Evolutionary conservation across 1,139 yeast genomes (phyloP), one percentile per base, ranked within the genome.

Genomic region (Candida sanyaensis): DNA sequence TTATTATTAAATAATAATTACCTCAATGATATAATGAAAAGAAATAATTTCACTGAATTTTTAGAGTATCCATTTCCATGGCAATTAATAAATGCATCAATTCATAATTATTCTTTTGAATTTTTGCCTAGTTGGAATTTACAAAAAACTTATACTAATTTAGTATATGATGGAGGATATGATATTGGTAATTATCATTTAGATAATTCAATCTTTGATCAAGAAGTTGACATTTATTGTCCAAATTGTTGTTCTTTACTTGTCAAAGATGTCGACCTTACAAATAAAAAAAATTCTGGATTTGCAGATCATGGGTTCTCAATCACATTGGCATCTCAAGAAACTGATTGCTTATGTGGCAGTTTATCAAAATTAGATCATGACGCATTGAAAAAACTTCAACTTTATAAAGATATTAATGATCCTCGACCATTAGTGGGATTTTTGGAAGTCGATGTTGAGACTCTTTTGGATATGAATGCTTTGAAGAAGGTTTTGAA

Each of bases 51-150:
- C 23, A 32, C 31, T 13, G 39, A 38, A 17, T 42, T 42, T 29
- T 37, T 42, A 13, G 27, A n/a, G 4, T 42, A 23, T 11, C 45
- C 45, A 9, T 42, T 42, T 32, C 45, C 45, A 28, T 37, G 39
- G 33, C 27, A 21, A 23, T n/a, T 17, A 8, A 36, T 42, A 4
- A 42, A 37, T 30, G 41, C 23, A 23, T 28, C 37, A 9, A 37
- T 42, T 8, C 45, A 42, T 24, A 42, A 42, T 37, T 42, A 42
- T 23, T 42, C 45, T 12, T 42, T 42, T 30, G 45, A 36, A 23
- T 42, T 29, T n/a, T 42, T 32, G 23, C 45, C 45, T 17, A 29
- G 24, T 29, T 5, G 21, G 9, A 13, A 11, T 4, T 37, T 24
- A 6, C 6, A 42, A 24, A 7, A n/a, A n/a, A 42, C 29, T 7